Evolutionary conservation across 2,329 filamentous ascomycete species (phyloP), one percentile per base, ranked within the genome.

Genomic region (Teratosphaeriaceae sp.): DNA sequence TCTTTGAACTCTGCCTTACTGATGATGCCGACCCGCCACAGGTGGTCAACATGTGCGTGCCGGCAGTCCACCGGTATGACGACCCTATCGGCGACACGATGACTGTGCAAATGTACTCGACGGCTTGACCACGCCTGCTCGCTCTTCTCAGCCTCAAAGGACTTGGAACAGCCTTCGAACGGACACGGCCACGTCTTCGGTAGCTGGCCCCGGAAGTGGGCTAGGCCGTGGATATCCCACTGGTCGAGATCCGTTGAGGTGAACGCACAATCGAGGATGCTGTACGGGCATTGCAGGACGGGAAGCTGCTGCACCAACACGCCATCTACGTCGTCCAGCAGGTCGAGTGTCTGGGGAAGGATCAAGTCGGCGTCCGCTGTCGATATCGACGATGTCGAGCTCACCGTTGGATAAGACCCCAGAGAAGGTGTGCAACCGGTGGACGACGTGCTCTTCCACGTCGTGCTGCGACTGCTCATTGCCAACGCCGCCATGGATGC

Each of bases 221-320:
- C 27, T 26, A 39, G 45, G 20, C 44, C 49, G 34, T 57, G 51
- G 1, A 19, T 36, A 3, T 57, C 43, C 50, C 51, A 57, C 12
- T 30, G 9, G 6, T 13, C 18, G 2, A 47, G 23, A 29, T 45
- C 39, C 2, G 35, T 38, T 12, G 45, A 46, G 13, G 21, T 30
- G 16, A 45, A 22, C 3, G 37, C 5, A 40, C 53, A 57, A 12
- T 41, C 43, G 24, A 57, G 47, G 37, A 51, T 48, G 5, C 40
- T 29, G 40, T 50, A 54, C 2, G 46, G 49, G 41, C 51, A 54
- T 29, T 36, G 45, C 40, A 30, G 29, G 18, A 5, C 15, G 21
- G 30, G 22, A 20, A 13, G 7, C 37, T 13, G 27, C 3, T 13
- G 18, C 1, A 31, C 16, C 0, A 43, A 22, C 5, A 27, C 29